phyloP scores from a whole-genome alignment of 257 asterid species.

The Linderniella brevidens region DNA sequence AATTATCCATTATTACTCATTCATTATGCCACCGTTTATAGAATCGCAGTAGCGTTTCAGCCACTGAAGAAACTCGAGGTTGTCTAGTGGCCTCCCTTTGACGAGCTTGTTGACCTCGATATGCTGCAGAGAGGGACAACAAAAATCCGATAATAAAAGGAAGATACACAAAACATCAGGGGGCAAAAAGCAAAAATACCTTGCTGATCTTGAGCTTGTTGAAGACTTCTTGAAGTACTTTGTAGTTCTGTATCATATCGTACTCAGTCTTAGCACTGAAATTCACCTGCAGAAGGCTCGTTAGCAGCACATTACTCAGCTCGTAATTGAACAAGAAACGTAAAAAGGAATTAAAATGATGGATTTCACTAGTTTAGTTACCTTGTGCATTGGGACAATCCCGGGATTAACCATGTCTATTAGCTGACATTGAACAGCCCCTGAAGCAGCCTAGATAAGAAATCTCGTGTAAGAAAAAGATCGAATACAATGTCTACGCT shows the following conservation, averaged over 20 bases:
- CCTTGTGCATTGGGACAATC: constrained; percentile 1
- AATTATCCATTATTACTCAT: constrained; percentile 22
- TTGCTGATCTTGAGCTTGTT: constrained; percentile 51
- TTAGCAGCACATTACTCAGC: no score
- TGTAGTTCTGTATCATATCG: constrained; percentile 64
- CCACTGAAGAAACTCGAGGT: constrained; percentile 74
- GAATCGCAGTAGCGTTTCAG: constrained; percentile 69
- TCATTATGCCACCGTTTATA: constrained; percentile 52
- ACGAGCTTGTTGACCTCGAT: constrained; percentile 68
- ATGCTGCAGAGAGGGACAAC: constrained; percentile 24
- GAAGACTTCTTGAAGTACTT: constrained; percentile 64
- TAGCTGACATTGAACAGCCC: neutral
- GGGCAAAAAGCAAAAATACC: constrained; percentile 18
- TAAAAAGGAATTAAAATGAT: no score
- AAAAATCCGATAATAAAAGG: neutral
- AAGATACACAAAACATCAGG: neutral
- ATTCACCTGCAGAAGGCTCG: constrained; percentile 27
- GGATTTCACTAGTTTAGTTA: neutral
- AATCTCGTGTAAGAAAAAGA: neutral
- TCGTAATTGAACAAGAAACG: no score
- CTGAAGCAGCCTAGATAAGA: neutral
- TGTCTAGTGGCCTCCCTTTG: constrained; percentile 63
- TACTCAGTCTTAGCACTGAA: constrained; percentile 63
- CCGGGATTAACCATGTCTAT: constrained; percentile 1
- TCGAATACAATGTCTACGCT: neutral